These are phyloP conservation scores for Neurospora sp. DNA, from an alignment of 495 filamentous ascomycete genomes.

Conservation along the genomic window DNA sequence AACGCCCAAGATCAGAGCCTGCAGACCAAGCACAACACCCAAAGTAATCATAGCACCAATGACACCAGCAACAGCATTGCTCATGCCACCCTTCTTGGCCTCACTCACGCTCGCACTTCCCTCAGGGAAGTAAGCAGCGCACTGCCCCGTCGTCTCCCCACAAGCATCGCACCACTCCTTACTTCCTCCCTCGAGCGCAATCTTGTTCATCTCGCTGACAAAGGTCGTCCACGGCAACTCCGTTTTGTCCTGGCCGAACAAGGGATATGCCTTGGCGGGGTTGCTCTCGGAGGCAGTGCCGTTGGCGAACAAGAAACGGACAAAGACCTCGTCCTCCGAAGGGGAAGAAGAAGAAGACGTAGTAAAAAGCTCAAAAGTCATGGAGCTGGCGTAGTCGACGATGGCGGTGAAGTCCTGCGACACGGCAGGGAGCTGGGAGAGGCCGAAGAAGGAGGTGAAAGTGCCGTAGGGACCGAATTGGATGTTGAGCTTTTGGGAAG, in stretches of 20 bases:
- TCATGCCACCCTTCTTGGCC: constrained; percentile 12
- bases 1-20: constrained; percentile 29
- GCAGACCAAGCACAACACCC: constrained; percentile 30
- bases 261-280: constrained; percentile 46
- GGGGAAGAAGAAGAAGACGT: constrained; percentile 18
- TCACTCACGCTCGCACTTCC: too few species aligned
- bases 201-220: constrained; percentile 43
- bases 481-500: constrained; percentile 44
- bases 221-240: constrained; percentile 57
- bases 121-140: constrained; percentile 29
- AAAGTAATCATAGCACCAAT: constrained; percentile 42
- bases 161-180: constrained; percentile 62
- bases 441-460: constrained; percentile 66
- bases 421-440: constrained; percentile 46
- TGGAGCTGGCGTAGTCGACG: constrained; percentile 55
- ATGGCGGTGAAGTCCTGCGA: constrained; percentile 58
- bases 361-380: constrained; percentile 71
- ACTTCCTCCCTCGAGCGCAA: constrained; percentile 46
- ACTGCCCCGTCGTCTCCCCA: constrained; percentile 51
- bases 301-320: constrained; percentile 72
- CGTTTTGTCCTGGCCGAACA: constrained; percentile 51
- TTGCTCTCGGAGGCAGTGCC: constrained; percentile 46
- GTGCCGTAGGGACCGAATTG: constrained; percentile 63
- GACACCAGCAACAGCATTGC: constrained; percentile 43
- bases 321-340: constrained; percentile 43